Evolutionary conservation across 1,284 basidiomycete species (phyloP), one percentile per base, ranked within the genome.

Genomic region (Cutaneotrichosporon sp.): DNA sequence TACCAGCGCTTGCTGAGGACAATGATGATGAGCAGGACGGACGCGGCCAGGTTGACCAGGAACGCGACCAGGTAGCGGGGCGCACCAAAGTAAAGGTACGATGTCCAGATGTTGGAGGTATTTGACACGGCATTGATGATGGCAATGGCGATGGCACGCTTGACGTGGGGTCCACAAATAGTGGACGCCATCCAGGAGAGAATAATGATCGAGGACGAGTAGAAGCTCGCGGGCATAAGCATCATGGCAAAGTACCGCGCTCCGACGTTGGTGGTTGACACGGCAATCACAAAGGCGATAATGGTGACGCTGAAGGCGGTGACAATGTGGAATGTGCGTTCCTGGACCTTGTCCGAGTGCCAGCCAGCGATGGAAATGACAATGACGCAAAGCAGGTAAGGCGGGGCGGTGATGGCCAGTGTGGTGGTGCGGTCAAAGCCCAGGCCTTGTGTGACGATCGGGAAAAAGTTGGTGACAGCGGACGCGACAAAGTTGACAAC

Each of bases 261-360:
- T 4, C 65, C 75, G 4, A 59, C 61, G 21, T 60, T 64, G 42
- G 68, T 65, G 0, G 75, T 75, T 0, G 69, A 54, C 51, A 85
- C 79, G 2, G 87, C 84, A 47, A 91, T 82, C 44, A 85, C 64
- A 68, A 88, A 88, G 5, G 86, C 87, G n/a, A 85, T 46, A 43
- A 86, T 81, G 14, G 84, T 85, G 20, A 84, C 14, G 18, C 33
- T 2, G 21, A 61, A 53, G 2, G 61, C 55, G 3, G 17, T n/a
- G 37, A 53, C 42, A 22, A 59, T 38, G 55, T 61, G 57, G 34
- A 48, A 49, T 15, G 54, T 17, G 34, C 71, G 66, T 46, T 70
- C 65, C 18, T 61, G 61, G 44, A 58, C 68, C 57, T 68, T 67
- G 62, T 73, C 72, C 15, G 65, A 68, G 55, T 68, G 65, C 60